Conservation (phyloP, 805 yeast species). For the Yarrowia phangngaensis region DNA sequence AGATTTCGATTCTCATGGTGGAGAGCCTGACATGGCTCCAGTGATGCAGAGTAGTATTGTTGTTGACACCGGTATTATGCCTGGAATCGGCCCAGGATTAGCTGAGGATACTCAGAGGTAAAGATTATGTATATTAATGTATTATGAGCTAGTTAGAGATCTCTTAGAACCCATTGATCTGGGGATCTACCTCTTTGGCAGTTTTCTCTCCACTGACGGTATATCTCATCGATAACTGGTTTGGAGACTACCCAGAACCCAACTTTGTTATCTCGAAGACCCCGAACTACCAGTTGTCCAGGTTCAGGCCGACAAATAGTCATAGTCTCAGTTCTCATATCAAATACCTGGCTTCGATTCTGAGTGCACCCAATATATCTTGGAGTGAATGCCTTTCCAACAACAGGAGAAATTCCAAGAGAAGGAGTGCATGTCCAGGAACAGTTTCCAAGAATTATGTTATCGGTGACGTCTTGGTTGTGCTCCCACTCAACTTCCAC, state of each 20-base stretch:
- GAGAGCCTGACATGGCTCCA: constrained; percentile 11
- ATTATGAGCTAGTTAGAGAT: too few relatives aligned
- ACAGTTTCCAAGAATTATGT: not conserved
- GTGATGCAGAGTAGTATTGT: constrained; percentile 25
- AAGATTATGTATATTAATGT: too few relatives aligned
- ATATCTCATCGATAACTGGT: not conserved
- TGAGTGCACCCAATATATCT: not conserved
- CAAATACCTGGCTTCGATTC: constrained; percentile 5
- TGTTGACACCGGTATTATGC: constrained; percentile 22
- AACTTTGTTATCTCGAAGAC: not conserved
- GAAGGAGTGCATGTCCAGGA: constrained; percentile 4
- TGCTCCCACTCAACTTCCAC: constrained; percentile 5
- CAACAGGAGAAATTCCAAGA: constrained; percentile 4
- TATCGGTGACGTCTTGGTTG: not conserved
- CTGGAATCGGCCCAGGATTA: constrained; percentile 18
- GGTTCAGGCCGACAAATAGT: not conserved
- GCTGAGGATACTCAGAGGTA: too few relatives aligned
- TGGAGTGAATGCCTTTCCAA: not conserved
- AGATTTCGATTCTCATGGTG: constrained; percentile 1
- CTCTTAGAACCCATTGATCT: constrained; percentile 4
- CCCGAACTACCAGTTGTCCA: not conserved
- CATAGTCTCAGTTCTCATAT: constrained; percentile 1
- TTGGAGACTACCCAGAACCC: constrained; percentile 1
- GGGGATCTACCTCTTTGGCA: not conserved
- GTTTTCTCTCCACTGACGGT: not conserved